Evolutionary conservation across 73 alveolate species (phyloP).

Genomic region (Paramecium primaurelia): DNA sequence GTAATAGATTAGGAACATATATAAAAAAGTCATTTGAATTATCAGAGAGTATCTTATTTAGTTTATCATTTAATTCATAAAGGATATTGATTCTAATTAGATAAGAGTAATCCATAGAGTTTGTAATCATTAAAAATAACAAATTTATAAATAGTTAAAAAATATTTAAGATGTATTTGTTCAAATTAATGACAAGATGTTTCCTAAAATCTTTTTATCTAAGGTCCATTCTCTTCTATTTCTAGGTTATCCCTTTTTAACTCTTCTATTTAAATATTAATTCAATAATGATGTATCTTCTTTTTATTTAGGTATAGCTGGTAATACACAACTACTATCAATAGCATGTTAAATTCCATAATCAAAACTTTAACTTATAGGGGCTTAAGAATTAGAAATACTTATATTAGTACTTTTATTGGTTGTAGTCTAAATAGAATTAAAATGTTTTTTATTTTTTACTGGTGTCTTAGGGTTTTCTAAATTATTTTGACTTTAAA

Average conservation of each 20-base stretch:
- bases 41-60: background rate
- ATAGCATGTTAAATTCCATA: background rate
- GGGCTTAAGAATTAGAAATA: background rate
- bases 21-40: background rate
- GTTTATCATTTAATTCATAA: background rate
- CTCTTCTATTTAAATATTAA: background rate
- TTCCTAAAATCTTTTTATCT: background rate
- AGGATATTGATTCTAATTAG: background rate
- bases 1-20: background rate
- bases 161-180: background rate
- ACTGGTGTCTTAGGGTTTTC: background rate
- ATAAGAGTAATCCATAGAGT: background rate
- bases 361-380: background rate
- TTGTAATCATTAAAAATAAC: background rate
- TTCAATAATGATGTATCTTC: background rate
- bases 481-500: background rate
- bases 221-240: slow-evolving; percentile 19
- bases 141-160: background rate
- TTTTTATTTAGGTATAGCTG: background rate
- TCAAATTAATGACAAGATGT: background rate
- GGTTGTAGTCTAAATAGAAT: background rate
- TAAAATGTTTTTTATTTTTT: background rate
- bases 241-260: background rate
- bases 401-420: background rate
- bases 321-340: background rate